Evolutionary conservation across 2,329 filamentous ascomycete species (phyloP).

Genomic region (Alternaria brassicae): DNA sequence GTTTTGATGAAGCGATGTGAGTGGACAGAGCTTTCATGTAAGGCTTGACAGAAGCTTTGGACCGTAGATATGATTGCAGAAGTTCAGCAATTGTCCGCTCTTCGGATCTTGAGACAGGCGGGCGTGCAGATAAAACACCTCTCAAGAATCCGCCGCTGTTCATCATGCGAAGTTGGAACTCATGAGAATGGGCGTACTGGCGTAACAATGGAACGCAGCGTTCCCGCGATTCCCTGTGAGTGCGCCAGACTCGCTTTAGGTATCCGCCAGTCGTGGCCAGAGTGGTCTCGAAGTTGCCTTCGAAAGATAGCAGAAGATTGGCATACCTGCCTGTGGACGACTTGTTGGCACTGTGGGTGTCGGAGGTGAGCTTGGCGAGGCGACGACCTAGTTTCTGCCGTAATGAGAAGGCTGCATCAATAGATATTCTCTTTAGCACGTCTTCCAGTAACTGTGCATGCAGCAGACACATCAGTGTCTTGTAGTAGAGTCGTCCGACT

Average conservation of each 20-base stretch:
- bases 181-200: conserved; percentile 33
- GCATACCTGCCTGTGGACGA: not conserved
- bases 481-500: conserved; percentile 61
- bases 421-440: conserved; percentile 29
- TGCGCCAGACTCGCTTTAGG: conserved; percentile 32
- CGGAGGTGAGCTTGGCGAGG: conserved; percentile 63
- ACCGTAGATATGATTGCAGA: conserved; percentile 23
- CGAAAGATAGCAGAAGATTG: conserved; percentile 5
- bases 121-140: conserved; percentile 1
- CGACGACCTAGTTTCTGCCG: conserved; percentile 64
- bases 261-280: conserved; percentile 21
- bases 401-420: conserved; percentile 53
- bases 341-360: conserved; percentile 24
- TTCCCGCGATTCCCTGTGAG: conserved; percentile 27
- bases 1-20: conserved; percentile 20
- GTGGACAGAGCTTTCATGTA: conserved; percentile 16
- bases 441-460: conserved; percentile 59
- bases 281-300: conserved; percentile 18
- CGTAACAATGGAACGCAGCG: conserved; percentile 56
- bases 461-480: conserved; percentile 62
- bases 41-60: conserved; percentile 23
- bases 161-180: conserved; percentile 28
- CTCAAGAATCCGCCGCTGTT: conserved; percentile 26
- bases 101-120: not conserved
- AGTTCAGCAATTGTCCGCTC: conserved; percentile 15